Base-by-base conservation (phyloP, 2,329 filamentous ascomycete species). In the Penicillium sp. region DNA sequence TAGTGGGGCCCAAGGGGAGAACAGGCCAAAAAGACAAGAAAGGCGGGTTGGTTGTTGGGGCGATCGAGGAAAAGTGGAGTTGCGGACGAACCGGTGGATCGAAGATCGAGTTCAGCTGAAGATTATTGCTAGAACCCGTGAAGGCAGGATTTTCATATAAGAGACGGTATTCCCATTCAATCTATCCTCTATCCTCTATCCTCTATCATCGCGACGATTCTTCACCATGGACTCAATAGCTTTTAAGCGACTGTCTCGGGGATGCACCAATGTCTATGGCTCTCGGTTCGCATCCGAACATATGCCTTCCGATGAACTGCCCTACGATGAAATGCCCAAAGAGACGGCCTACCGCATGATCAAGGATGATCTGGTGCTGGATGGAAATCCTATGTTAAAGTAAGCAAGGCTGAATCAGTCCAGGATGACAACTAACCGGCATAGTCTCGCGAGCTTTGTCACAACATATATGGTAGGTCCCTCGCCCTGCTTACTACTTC, bases 331-430 rank as follows among this genome's bases (percentile, higher is more conserved):
- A 77, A 96, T 97, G 93, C 93, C 93, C 44, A 87, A 85, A 66
- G 90, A 96, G 65, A 85, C 96, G 52, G 93, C 93, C 16, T 96
- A 97, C 76, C 88, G 92, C 49, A 90, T 97, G 90, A 97, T 97
- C 82, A 93, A 92, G 80, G 93, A 97, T 73, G 91, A 96, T 71
- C 81, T 97, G 63, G 95, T 90, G 62, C 81, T 97, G 51, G 93
- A 98, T 72, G 92, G 92, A 54, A 96, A 93, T 67, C 92, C 92
- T 7, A 93, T 92, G 82, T 83, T 96, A 50, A 81, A 81, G 77
- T 79, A 67, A 54, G 71, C 63, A 27, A 14, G 13, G 11, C 19
- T 19, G 35, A n/a, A 7, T 0, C 14, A 13, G 31, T 33, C 14
- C 14, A 33, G 31, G 21, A 19, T 21, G 8, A 16, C 23, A 19